Conservation (phyloP, 1,284 basidiomycete genomes). For the Fomitopsis palustris region DNA sequence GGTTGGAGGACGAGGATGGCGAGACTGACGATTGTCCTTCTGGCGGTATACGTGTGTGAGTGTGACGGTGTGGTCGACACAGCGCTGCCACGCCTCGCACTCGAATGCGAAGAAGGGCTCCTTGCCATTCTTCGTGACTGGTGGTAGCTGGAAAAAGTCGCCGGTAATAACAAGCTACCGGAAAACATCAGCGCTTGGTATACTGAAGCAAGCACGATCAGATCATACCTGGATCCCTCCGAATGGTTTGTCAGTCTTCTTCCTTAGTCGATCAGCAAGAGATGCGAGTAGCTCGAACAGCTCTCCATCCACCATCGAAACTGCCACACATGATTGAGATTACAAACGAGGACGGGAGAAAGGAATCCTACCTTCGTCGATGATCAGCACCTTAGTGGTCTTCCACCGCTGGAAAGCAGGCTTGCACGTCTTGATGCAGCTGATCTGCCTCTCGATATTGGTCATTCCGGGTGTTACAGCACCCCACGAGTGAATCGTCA, state of each 20-base stretch:
- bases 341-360: constrained; percentile 4
- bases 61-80: constrained; percentile 78
- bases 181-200: background rate
- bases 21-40: constrained; percentile 40
- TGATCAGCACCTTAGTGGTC: constrained; percentile 71
- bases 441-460: constrained; percentile 33
- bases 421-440: constrained; percentile 35
- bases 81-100: constrained; percentile 77
- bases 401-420: constrained; percentile 36
- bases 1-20: background rate
- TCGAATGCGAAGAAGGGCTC: constrained; percentile 81
- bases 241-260: constrained; percentile 71
- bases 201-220: background rate
- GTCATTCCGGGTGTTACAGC: constrained; percentile 34
- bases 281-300: constrained; percentile 82
- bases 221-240: constrained; percentile 87
- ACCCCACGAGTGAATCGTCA: constrained; percentile 39
- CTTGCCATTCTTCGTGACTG: constrained; percentile 62
- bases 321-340: constrained; percentile 37
- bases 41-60: constrained; percentile 88
- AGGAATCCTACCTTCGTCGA: constrained; percentile 79
- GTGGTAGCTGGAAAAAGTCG: constrained; percentile 97
- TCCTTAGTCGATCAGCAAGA: constrained; percentile 32
- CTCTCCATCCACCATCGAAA: constrained; percentile 96
- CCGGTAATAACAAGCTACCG: constrained; percentile 82